Conservation (phyloP, 225 moss, liverwort and hornwort genomes). For the Sphagnum contortum region DNA sequence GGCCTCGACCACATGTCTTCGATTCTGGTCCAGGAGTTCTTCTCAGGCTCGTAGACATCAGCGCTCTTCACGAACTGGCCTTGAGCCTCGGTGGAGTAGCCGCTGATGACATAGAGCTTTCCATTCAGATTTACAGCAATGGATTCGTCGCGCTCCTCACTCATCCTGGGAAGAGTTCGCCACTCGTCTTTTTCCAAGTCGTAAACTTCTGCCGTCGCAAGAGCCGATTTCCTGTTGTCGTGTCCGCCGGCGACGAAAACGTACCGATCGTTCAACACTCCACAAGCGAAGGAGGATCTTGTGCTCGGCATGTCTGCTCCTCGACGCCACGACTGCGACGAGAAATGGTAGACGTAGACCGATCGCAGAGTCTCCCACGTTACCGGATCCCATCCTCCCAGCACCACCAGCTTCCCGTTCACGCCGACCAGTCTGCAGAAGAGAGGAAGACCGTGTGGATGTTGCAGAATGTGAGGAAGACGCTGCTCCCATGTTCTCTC, state of each 20-base stretch:
- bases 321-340: constrained; percentile 40
- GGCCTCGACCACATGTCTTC: constrained; percentile 50
- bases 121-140: constrained; percentile 52
- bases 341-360: constrained; percentile 71
- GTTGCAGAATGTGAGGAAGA: constrained; percentile 54
- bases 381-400: constrained; percentile 79
- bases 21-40: constrained; percentile 39
- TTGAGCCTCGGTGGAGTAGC: constrained; percentile 64
- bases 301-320: constrained; percentile 57
- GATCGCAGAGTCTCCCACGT: constrained; percentile 61
- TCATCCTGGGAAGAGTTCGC: constrained; percentile 42
- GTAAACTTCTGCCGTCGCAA: constrained; percentile 61
- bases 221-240: constrained; percentile 71
- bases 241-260: constrained; percentile 77
- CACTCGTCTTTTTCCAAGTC: constrained; percentile 41
- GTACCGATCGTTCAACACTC: constrained; percentile 16
- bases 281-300: constrained; percentile 76
- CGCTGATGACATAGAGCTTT: constrained; percentile 50
- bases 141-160: constrained; percentile 81
- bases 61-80: constrained; percentile 60
- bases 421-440: constrained; percentile 53
- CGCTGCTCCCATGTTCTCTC: constrained; percentile 39
- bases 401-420: constrained; percentile 46
- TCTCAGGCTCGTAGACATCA: constrained; percentile 46
- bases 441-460: constrained; percentile 56